phyloP scores from a whole-genome alignment of 2,329 filamentous ascomycete genomes.

The Dryadomyces sulphureus region DNA sequence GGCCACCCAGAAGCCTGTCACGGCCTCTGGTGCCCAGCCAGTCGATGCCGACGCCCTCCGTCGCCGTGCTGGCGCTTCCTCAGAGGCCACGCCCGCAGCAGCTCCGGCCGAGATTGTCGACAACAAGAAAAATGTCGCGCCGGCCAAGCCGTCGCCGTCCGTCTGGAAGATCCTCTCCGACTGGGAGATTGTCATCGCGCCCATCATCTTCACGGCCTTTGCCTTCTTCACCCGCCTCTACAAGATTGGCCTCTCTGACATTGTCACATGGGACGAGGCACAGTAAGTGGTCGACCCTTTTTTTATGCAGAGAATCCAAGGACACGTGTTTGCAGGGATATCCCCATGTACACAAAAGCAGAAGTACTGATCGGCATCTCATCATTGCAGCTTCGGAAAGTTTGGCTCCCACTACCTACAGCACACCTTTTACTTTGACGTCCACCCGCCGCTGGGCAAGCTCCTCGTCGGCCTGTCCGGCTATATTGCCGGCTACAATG shows the following conservation, averaged over 20 bases:
- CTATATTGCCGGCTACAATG: slow-evolving; percentile 94
- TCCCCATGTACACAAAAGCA: neutral
- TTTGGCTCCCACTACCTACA: slow-evolving; percentile 99
- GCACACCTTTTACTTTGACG: slow-evolving; percentile 97
- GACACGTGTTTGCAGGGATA: neutral
- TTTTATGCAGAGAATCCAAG: too few species aligned
- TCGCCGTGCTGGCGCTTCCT: slow-evolving; percentile 33
- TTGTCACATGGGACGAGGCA: slow-evolving; percentile 54
- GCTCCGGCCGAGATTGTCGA: slow-evolving; percentile 35
- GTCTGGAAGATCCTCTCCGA: slow-evolving; percentile 47
- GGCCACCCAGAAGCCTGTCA: slow-evolving; percentile 38
- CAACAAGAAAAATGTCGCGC: slow-evolving; percentile 36
- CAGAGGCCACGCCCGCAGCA: slow-evolving; percentile 22
- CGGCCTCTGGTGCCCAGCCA: slow-evolving; percentile 45
- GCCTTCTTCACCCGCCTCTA: slow-evolving; percentile 54
- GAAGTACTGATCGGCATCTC: slow-evolving; percentile 6
- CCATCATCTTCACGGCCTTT: slow-evolving; percentile 44
- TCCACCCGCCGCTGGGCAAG: slow-evolving; percentile 78
- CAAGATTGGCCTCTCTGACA: slow-evolving; percentile 54
- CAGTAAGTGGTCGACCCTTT: slow-evolving; percentile 31
- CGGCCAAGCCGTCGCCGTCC: slow-evolving; percentile 39
- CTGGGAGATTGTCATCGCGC: slow-evolving; percentile 47
- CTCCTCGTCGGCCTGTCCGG: slow-evolving; percentile 96
- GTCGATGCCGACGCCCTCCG: slow-evolving; percentile 42
- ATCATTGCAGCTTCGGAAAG: slow-evolving; percentile 63